These are phyloP conservation scores for Populus tremula DNA, from an alignment of 345 rosid species.

Conservation along the genomic window DNA sequence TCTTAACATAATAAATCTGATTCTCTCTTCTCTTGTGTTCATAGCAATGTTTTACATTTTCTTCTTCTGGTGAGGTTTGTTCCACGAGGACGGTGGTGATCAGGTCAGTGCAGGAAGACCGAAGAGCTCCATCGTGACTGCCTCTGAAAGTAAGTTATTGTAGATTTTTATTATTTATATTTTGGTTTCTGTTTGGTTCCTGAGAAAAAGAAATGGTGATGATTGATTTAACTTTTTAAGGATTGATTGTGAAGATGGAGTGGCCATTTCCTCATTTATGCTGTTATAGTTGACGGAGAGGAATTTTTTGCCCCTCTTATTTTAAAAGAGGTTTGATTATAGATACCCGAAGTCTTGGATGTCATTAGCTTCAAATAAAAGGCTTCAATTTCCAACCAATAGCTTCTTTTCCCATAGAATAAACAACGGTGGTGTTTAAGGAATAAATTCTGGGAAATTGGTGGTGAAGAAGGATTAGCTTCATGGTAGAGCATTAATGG, in stretches of 20 bases:
- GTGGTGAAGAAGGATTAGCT: background rate
- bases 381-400: background rate
- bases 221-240: background rate
- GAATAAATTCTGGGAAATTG: background rate
- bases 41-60: too few relatives aligned
- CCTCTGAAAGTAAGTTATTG: conserved; percentile 53
- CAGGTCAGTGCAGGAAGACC: conserved; percentile 69
- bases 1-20: conserved; percentile 17
- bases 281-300: background rate
- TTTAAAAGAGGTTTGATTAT: background rate
- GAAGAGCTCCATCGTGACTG: conserved; percentile 73
- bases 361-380: background rate
- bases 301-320: background rate
- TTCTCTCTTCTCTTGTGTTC: background rate
- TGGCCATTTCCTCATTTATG: background rate
- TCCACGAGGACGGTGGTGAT: conserved; percentile 53
- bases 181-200: background rate
- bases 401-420: background rate
- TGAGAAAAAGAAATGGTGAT: background rate
- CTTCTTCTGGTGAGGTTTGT: conserved; percentile 35
- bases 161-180: background rate
- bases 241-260: background rate
- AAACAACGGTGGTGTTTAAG: too few relatives aligned
- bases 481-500: background rate
- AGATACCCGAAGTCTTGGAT: background rate